These are phyloP conservation scores for Fonsecaea pugnacius DNA, from an alignment of 2,329 filamentous ascomycete species.

Conservation along the genomic window DNA sequence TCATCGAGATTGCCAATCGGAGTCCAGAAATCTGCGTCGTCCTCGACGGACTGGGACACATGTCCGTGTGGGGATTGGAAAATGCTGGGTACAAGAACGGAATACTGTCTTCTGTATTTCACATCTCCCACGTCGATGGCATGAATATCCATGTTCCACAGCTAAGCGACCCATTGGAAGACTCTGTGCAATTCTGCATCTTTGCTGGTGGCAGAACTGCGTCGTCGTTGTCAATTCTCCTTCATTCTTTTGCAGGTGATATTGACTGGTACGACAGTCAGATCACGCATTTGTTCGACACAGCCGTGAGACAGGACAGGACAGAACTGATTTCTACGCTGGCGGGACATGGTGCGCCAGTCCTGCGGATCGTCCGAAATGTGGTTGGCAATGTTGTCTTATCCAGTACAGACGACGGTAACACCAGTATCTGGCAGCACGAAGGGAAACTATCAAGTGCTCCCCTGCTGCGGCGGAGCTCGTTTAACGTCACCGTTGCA, in stretches of 20 bases:
- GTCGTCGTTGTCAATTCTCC: slow-evolving; percentile 71
- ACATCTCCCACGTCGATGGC: slow-evolving; percentile 76
- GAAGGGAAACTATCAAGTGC: slow-evolving; percentile 18
- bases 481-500: slow-evolving; percentile 25
- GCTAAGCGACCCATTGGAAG: slow-evolving; percentile 41
- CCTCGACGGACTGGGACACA: slow-evolving; percentile 78
- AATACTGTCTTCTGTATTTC: slow-evolving; percentile 74
- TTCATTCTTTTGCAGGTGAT: slow-evolving; percentile 83
- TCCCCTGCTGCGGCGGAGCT: slow-evolving; percentile 28
- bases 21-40: slow-evolving; percentile 86
- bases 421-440: slow-evolving; percentile 84
- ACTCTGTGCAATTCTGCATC: slow-evolving; percentile 71
- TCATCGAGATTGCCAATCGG: slow-evolving; percentile 83
- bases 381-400: slow-evolving; percentile 79
- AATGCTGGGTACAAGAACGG: slow-evolving; percentile 75
- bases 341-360: slow-evolving; percentile 80
- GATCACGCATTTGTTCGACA: slow-evolving; percentile 78
- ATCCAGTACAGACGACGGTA: slow-evolving; percentile 76
- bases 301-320: slow-evolving; percentile 61
- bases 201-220: slow-evolving; percentile 69
- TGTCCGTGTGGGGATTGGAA: slow-evolving; percentile 92
- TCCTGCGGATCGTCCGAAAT: slow-evolving; percentile 86
- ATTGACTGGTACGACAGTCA: slow-evolving; percentile 81
- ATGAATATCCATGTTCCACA: slow-evolving; percentile 50
- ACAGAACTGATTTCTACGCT: slow-evolving; percentile 69